Evolutionary conservation across 1,284 basidiomycete genomes (phyloP).

Genomic region (Irpex sp.): DNA sequence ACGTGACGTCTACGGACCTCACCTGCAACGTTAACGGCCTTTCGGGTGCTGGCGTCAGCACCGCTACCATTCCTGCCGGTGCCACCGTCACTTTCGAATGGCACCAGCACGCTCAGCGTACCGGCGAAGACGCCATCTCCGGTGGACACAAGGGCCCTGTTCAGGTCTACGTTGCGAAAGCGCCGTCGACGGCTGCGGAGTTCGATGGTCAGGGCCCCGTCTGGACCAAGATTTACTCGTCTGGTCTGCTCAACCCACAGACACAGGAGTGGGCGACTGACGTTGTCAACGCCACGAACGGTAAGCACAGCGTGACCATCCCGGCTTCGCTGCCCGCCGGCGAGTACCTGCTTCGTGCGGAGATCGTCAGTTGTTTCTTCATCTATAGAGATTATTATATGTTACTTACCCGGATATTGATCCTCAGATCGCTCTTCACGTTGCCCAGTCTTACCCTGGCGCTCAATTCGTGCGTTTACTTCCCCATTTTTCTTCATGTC

Average conservation of each 20-base stretch:
- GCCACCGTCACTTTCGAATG: constrained; percentile 41
- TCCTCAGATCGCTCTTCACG: constrained; percentile 43
- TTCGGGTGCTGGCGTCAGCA: constrained; percentile 35
- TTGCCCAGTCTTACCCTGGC: constrained; percentile 38
- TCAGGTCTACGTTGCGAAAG: constrained; percentile 48
- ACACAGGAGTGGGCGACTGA: constrained; percentile 43
- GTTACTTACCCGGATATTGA: background rate
- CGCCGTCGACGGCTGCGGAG: constrained; percentile 38
- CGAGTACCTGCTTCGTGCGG: constrained; percentile 47
- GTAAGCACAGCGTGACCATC: constrained; percentile 44
- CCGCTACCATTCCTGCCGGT: constrained; percentile 40
- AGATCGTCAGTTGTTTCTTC: constrained; percentile 33
- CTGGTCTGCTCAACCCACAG: constrained; percentile 38
- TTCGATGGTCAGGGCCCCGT: constrained; percentile 47
- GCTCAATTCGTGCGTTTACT: constrained; percentile 35
- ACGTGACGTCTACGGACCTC: constrained; percentile 45
- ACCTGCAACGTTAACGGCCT: constrained; percentile 49
- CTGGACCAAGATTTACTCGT: constrained; percentile 51
- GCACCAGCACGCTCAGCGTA: constrained; percentile 48
- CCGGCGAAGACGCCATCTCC: constrained; percentile 50
- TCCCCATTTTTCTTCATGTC: background rate
- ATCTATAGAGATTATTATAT: background rate
- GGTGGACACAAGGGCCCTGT: constrained; percentile 49
- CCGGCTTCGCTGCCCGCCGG: constrained; percentile 45
- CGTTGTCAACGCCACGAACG: constrained; percentile 41